Base-by-base conservation (phyloP, 2,329 filamentous ascomycete species). In the Penicillium fuscoglaucum region DNA sequence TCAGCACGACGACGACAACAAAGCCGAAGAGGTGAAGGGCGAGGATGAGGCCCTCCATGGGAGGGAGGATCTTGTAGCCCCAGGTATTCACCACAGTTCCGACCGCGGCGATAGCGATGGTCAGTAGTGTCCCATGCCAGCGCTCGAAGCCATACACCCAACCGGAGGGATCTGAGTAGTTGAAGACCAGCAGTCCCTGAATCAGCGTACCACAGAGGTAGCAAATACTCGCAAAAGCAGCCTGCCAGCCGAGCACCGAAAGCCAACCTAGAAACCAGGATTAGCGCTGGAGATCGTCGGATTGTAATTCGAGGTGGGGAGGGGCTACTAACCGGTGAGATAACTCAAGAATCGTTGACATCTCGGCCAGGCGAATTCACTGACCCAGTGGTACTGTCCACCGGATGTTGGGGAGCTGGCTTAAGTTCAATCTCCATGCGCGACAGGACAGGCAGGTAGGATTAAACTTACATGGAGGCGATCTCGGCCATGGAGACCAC, bases 11-110 rank as follows among this genome's bases (percentile, higher is more conserved):
- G 5, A 79, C 71, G 1, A 71, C 74, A 39, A 81, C 70, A 54
- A 81, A 82, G 5, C 78, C 79, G 17, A 74, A 60, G 6, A 79
- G 66, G 41, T 85, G 82, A 8, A 84, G 63, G 39, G 80, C 74
- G 26, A 86, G 70, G 48, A 83, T 76, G 6, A 80, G 49, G 0
- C 77, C 78, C 66, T 85, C 83, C 43, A 86, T 74, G 48, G 79
- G 76, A 26, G 84, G 79, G 19, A 85, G 72, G 2, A 73, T 58
- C 40, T 65, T 70, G 15, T 70, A 79, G 17, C 82, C 70, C 7
- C 80, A 74, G 0, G 80, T 82, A 66, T 84, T 84, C 73, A 84
- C 75, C 31, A 82, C 67, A 13, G 83, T 75, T 10, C 77, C 78
- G 21, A 82, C 73, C 3, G 76, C 58, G 2, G 80, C 74, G 37